phyloP scores from a whole-genome alignment of 495 filamentous ascomycete species.

The Xanthoparmelia taractica region DNA sequence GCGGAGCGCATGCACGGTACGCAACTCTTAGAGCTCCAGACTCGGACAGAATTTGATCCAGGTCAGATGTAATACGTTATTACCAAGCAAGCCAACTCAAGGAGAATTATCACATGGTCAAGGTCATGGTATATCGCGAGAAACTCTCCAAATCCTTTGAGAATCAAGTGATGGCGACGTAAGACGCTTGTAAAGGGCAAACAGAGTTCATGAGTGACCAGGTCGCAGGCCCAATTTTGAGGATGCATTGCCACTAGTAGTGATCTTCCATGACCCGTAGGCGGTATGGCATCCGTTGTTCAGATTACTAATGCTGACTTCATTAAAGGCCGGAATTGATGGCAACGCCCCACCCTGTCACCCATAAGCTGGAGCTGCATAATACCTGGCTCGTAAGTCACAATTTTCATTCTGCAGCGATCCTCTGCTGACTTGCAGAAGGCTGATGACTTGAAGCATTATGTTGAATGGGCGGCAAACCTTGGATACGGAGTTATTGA shows the following conservation, averaged over 20 bases:
- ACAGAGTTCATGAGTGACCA: conserved; percentile 18
- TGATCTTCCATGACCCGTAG: conserved; percentile 79
- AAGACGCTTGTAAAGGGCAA: conserved; percentile 32
- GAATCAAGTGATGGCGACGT: conserved; percentile 84
- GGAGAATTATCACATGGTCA: conserved; percentile 64
- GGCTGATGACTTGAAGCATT: conserved; percentile 69
- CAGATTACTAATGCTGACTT: conserved; percentile 24
- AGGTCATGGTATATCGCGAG: conserved; percentile 64
- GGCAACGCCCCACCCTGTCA: conserved; percentile 57
- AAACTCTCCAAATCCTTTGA: conserved; percentile 69
- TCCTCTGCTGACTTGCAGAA: conserved; percentile 43
- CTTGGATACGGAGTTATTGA: conserved; percentile 77
- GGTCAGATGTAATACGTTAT: conserved; percentile 61
- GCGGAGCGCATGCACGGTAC: conserved; percentile 50
- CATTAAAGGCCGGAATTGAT: conserved; percentile 57
- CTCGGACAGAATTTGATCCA: neutral
- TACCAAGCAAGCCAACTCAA: conserved; percentile 63
- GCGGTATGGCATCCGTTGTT: conserved; percentile 26
- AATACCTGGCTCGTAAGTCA: conserved; percentile 75
- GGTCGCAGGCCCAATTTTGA: conserved; percentile 45
- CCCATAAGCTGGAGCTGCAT: conserved; percentile 67
- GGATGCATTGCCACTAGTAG: conserved; percentile 49
- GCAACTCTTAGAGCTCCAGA: conserved; percentile 9
- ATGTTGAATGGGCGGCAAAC: conserved; percentile 70
- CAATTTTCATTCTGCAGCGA: conserved; percentile 2